Conservation (phyloP, 805 yeast species). For the Suhomyces prunicola region DNA sequence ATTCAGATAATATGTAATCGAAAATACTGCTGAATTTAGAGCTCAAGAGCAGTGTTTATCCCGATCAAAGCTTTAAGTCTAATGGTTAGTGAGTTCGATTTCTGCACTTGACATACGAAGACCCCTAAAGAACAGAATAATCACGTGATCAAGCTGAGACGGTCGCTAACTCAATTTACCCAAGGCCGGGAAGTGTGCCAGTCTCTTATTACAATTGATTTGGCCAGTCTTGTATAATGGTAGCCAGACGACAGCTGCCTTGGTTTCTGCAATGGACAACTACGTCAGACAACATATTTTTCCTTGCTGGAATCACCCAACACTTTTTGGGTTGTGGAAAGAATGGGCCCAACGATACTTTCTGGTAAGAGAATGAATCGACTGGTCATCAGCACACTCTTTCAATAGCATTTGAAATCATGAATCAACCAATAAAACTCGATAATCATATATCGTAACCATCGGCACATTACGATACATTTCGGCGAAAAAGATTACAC, state of each 20-base stretch:
- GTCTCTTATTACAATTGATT: not conserved
- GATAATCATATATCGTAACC: not conserved
- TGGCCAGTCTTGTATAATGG: not conserved
- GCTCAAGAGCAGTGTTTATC: too few species aligned
- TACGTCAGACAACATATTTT: not conserved
- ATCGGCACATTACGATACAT: not conserved
- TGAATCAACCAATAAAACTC: not conserved
- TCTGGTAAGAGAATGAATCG: not conserved
- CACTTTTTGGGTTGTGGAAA: not conserved
- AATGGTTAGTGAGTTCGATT: not conserved
- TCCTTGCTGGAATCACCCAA: not conserved
- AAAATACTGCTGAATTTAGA: too few species aligned
- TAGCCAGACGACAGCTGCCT: not conserved
- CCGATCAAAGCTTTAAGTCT: not conserved
- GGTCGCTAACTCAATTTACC: not conserved
- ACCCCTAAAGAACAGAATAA: too few species aligned
- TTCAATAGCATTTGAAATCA: not conserved
- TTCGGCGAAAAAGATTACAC: constrained; percentile 8
- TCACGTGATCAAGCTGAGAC: not conserved
- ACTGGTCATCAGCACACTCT: not conserved
- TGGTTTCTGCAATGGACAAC: not conserved
- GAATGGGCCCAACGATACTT: not conserved
- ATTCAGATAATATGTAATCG: too few species aligned
- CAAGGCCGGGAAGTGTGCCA: not conserved
- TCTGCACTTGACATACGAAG: not conserved